Evolutionary conservation across 768 basidiomycete genomes (phyloP), one percentile per base, ranked within the genome.

Genomic region (Serendipita sp.): DNA sequence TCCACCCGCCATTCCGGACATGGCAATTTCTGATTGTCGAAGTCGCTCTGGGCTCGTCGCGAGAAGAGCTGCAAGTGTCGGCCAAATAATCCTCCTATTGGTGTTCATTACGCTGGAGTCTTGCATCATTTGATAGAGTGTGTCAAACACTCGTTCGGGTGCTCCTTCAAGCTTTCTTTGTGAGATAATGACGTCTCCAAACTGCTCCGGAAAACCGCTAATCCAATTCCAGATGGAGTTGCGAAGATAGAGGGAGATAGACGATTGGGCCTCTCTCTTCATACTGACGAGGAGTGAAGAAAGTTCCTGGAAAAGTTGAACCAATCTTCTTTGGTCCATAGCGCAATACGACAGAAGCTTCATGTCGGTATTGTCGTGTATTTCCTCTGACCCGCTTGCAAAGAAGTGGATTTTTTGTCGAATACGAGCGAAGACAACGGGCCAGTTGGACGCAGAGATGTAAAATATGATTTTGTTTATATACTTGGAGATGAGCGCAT

Each of bases 221-320:
- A 94, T 83, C 90, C 90, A 95, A 65, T 86, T 90, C 91, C 92
- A 94, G 28, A 95, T 76, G 0, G 88, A 89, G 30, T 80, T 77
- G 22, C 90, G 82, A 38, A 95, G 77, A 28, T 86, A 81, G 28
- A 80, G 75, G 0, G 90, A 82, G 53, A 93, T 78, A 0, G 86
- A 83, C 14, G 79, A 72, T 63, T 90, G 89, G 0, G 84, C 81
- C 42, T 88, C 83, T 34, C 77, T 78, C 66, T 81, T 82, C 83
- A 95, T 86, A 69, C 86, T 88, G 24, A 94, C 81, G 30, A 95
- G 80, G 3, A 90, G 76, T 0, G 87, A 88, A 0, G 88, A 87
- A 0, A 93, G 70, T 69, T 94, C 92, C 70, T 85, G 84, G 45
- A 95, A 73, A 16, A 91, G 76, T 65, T 84, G 79, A 0, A 85